Evolutionary conservation across 2,329 filamentous ascomycete genomes (phyloP).

Genomic region (Calonectria pauciramosa): DNA sequence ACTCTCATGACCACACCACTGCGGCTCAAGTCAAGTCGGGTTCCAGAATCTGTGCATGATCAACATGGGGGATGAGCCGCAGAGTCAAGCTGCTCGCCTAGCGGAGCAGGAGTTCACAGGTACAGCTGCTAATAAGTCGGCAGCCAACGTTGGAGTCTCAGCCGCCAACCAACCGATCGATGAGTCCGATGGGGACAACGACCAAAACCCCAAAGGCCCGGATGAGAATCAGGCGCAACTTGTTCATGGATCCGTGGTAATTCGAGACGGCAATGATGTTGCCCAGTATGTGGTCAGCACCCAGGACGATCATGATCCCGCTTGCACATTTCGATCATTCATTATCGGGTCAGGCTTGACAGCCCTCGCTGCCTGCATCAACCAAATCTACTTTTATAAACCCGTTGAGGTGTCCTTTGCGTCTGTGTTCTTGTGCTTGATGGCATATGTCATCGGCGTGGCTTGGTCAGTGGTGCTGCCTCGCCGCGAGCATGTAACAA

Average conservation of each 20-base stretch:
- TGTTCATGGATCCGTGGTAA: neutral
- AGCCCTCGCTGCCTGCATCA: neutral
- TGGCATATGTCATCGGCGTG: neutral
- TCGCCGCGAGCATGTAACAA: neutral
- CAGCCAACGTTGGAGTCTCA: neutral
- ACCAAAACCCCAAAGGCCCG: neutral
- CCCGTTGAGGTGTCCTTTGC: neutral
- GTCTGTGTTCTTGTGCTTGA: neutral
- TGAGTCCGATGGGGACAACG: neutral
- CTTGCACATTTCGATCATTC: neutral
- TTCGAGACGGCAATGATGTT: neutral
- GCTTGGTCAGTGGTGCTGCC: neutral
- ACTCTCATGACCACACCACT: neutral
- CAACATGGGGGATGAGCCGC: neutral
- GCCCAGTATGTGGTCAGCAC: neutral
- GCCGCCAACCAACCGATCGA: neutral
- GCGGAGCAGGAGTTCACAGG: no score
- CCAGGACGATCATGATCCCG: neutral
- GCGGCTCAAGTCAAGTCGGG: neutral
- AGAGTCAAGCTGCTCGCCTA: neutral
- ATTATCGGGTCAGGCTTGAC: neutral
- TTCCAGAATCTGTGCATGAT: no score
- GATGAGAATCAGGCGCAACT: neutral
- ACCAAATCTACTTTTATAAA: slow-evolving; percentile 6
- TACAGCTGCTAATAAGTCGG: neutral